phyloP scores from a whole-genome alignment of 306 rosid genomes.

The Gastrolobium villosum region DNA sequence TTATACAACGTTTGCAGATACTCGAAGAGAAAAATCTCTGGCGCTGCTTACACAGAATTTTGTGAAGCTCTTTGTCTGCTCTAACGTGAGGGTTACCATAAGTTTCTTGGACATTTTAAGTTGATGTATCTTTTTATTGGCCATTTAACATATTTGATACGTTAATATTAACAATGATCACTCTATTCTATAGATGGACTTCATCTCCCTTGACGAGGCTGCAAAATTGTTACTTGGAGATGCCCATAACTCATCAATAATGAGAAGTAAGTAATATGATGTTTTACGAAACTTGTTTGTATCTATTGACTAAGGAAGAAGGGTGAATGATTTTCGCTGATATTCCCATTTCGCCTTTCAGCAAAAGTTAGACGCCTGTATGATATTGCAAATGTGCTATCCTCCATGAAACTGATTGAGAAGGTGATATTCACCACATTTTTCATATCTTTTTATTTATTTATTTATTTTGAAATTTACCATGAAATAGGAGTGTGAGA shows the following conservation, averaged over 20 bases:
- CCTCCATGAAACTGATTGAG: constrained; percentile 89
- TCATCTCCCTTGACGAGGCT: constrained; percentile 94
- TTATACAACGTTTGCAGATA: constrained; percentile 59
- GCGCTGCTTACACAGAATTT: constrained; percentile 93
- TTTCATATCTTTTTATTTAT: not conserved
- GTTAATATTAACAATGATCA: constrained; percentile 30
- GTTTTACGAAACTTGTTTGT: constrained; percentile 4
- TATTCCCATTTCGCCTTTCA: constrained; percentile 53
- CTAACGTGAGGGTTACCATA: constrained; percentile 64
- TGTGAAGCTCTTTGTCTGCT: constrained; percentile 91
- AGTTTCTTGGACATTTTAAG: not conserved
- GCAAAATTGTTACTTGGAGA: constrained; percentile 93
- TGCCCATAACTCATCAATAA: constrained; percentile 68
- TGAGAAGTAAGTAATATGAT: constrained; percentile 73
- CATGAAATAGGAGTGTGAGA: not conserved
- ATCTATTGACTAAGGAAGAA: constrained; percentile 11
- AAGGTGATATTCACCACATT: constrained; percentile 62
- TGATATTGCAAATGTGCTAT: constrained; percentile 92
- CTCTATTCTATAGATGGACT: constrained; percentile 55
- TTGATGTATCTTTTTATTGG: not conserved
- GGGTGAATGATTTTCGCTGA: constrained; percentile 26
- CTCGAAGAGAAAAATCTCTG: constrained; percentile 87
- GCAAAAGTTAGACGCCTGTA: constrained; percentile 97
- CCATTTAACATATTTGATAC: not conserved
- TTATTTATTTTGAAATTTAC: not conserved